A percentile compares a stretch with the other conserved stretches of the same genome.
Evolutionary conservation across 345 rosid species (phyloP).

Genomic region (Garcia nutans): DNA sequence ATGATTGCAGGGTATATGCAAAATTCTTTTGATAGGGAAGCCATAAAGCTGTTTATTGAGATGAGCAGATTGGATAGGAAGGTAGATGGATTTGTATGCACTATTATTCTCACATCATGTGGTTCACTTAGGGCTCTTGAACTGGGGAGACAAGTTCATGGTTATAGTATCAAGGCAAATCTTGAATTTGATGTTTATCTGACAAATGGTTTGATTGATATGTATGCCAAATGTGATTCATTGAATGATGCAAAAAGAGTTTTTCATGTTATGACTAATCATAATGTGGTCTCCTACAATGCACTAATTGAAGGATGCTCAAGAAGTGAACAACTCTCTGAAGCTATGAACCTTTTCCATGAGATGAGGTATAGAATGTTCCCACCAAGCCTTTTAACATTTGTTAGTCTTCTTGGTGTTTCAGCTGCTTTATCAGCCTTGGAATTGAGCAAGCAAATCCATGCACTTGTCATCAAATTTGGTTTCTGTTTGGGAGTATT

Average conservation of each 20-base stretch:
- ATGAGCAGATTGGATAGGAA: conserved; percentile 46
- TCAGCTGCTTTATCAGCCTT: conserved; percentile 50
- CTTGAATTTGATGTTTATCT: conserved; percentile 56
- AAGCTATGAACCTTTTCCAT: conserved; percentile 54
- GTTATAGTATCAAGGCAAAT: conserved; percentile 54
- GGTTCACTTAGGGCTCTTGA: conserved; percentile 53
- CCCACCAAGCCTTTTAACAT: conserved; percentile 62
- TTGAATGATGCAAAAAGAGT: conserved; percentile 54
- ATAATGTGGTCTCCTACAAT: conserved; percentile 58
- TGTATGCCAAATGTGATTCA: conserved; percentile 66
- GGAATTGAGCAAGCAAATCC: conserved; percentile 63
- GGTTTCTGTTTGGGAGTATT: conserved; percentile 48
- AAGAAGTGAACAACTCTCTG: conserved; percentile 45
- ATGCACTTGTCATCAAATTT: conserved; percentile 54
- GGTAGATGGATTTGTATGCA: conserved; percentile 67
- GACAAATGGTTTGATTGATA: conserved; percentile 62
- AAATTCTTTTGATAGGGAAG: conserved; percentile 54
- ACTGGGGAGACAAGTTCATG: conserved; percentile 66
- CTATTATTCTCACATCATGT: conserved; percentile 69
- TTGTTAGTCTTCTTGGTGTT: conserved; percentile 67
- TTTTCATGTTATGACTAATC: conserved; percentile 44
- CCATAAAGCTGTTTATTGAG: conserved; percentile 45
- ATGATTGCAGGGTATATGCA: conserved; percentile 72
- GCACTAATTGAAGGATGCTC: conserved; percentile 83
- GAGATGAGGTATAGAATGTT: conserved; percentile 50